Evolutionary conservation across 371 early-diverging fungal genomes (phyloP), one percentile per base, ranked within the genome.

Genomic region (Mucor irregularis): DNA sequence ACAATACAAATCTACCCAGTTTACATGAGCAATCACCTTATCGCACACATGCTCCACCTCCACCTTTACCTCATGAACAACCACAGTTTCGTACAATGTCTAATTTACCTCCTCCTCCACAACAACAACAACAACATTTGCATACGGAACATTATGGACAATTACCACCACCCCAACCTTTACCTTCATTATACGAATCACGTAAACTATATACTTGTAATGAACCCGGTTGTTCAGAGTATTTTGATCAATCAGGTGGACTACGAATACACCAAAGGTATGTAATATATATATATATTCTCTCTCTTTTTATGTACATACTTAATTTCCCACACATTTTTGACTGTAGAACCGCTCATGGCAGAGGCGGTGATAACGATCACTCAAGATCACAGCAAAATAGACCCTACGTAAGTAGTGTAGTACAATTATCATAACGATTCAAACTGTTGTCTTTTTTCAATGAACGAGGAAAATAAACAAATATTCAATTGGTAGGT

Each of bases 211-310:
- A 35, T 40, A 37, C 33, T 13, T 62, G 62, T 24, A 52, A 50
- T 21, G 62, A 62, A 11, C 56, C 62, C 6, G 56, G 51, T 21
- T 62, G 62, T 30, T 47, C 51, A 25, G 57, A 62, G 33, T 48
- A 47, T 9, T 62, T 62, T 52, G 62, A 62, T 26, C 56, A 52
- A 17, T 17, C 57, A 4, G 39, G 35, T 34, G 48, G 17, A 25
- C 48, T 62, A 57, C 51, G 57, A 35, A 40, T 52, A 52, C 62
- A 62, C 57, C 62, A 62, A 56, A 62, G 57, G 62, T 62, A 61
- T n/a, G n/a, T n/a, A n/a, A n/a, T n/a, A n/a, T n/a, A 52, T 13
- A 8, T 0, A 21, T 13, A 38, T n/a, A 6, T 26, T 35, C 16
- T 25, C 25, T 1, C 14, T 5, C 0, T 45, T 26, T 35, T 26